These are phyloP conservation scores for Corynascus novoguineensis DNA, from an alignment of 495 filamentous ascomycete genomes.

Conservation along the genomic window DNA sequence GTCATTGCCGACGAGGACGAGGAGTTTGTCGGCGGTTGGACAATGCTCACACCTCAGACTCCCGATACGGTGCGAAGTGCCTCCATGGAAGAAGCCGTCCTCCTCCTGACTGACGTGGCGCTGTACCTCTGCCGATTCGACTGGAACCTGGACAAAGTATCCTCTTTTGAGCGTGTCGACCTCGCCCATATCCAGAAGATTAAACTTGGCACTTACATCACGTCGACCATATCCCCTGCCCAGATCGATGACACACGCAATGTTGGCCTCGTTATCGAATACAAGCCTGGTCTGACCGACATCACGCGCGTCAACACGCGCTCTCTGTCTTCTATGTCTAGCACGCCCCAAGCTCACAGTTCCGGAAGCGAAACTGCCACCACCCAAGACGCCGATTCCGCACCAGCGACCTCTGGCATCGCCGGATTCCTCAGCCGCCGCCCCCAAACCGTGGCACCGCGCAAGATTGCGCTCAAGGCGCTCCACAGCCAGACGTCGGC, in stretches of 20 bases:
- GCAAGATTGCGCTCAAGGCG: conserved; percentile 55
- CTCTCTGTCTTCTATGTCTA: conserved; percentile 58
- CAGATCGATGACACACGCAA: conserved; percentile 74
- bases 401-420: conserved; percentile 20
- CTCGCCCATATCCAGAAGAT: conserved; percentile 65
- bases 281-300: conserved; percentile 60
- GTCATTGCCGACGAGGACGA: conserved; percentile 78
- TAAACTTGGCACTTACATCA: conserved; percentile 80
- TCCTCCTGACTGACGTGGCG: conserved; percentile 78
- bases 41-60: conserved; percentile 50
- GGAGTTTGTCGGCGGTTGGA: conserved; percentile 82
- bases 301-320: conserved; percentile 77
- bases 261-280: conserved; percentile 74
- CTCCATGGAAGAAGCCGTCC: conserved; percentile 76
- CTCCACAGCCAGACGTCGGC: conserved; percentile 50
- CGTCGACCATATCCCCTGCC: conserved; percentile 66
- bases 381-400: conserved; percentile 6
- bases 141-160: conserved; percentile 87
- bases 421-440: conserved; percentile 28
- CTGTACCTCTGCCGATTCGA: conserved; percentile 87
- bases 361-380: conserved; percentile 8
- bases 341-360: conserved; percentile 19
- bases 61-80: conserved; percentile 62
- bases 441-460: conserved; percentile 22
- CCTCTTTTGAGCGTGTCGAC: conserved; percentile 80